A percentile compares a stretch with the other conserved stretches of the same genome.
Conservation (phyloP, 441 rosid genomes). For the Capsella rubella region DNA sequence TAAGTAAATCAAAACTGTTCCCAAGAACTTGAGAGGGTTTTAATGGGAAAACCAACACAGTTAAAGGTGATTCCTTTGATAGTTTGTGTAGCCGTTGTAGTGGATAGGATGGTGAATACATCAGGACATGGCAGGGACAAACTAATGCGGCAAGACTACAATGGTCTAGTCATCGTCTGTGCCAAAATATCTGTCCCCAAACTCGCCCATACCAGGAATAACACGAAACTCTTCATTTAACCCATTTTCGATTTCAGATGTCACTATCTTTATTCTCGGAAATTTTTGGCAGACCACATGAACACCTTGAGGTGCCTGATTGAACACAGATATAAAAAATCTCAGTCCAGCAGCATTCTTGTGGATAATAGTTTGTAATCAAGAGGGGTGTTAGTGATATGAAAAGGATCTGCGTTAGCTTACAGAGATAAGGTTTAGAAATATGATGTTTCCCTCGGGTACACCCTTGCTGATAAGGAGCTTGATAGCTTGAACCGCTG, state of each 20-base stretch:
- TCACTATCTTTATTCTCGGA: slow-evolving; percentile 94
- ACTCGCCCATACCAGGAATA: slow-evolving; percentile 97
- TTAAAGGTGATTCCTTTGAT: slow-evolving; percentile 33
- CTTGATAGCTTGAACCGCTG: slow-evolving; percentile 90
- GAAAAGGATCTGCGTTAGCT: slow-evolving; percentile 31
- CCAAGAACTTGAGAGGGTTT: slow-evolving; percentile 33
- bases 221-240: slow-evolving; percentile 90
- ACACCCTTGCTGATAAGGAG: slow-evolving; percentile 93
- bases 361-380: slow-evolving; percentile 21
- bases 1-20: slow-evolving; percentile 44
- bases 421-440: slow-evolving; percentile 51
- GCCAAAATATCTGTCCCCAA: slow-evolving; percentile 97
- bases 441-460: slow-evolving; percentile 88
- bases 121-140: slow-evolving; percentile 36
- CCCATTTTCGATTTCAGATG: slow-evolving; percentile 91
- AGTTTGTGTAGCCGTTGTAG: slow-evolving; percentile 29
- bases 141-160: slow-evolving; percentile 38
- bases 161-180: slow-evolving; percentile 73
- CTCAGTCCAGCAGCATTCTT: slow-evolving; percentile 32
- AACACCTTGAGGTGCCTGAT: slow-evolving; percentile 99
- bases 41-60: slow-evolving; percentile 33
- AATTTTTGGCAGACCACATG: slow-evolving; percentile 92
- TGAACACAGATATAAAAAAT: slow-evolving; percentile 23
- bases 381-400: slow-evolving; percentile 3
- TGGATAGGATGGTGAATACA: slow-evolving; percentile 33